A percentile compares a stretch with the other conserved stretches of the same genome.
Evolutionary conservation across 2,329 filamentous ascomycete species (phyloP).

Genomic region (Penicillium janthinellum): DNA sequence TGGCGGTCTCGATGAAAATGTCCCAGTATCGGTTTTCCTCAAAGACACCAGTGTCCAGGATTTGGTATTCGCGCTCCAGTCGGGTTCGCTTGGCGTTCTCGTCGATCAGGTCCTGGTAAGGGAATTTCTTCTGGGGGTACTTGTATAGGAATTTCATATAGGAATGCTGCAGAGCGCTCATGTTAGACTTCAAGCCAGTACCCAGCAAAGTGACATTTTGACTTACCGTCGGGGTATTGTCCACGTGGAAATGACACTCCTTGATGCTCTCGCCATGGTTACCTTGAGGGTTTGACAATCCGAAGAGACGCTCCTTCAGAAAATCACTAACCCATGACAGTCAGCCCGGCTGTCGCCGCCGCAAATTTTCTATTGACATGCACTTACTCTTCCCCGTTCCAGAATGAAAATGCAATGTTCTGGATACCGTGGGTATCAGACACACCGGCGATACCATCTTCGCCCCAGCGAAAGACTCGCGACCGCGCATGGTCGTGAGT

Average conservation of each 20-base stretch:
- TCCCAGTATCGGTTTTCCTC: constrained; percentile 93
- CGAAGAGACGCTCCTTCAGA: constrained; percentile 92
- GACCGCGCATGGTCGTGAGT: constrained; percentile 89
- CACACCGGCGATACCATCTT: constrained; percentile 94
- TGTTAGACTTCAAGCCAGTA: not conserved
- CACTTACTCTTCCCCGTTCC: constrained; percentile 91
- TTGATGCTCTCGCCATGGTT: constrained; percentile 98
- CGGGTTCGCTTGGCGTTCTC: constrained; percentile 79
- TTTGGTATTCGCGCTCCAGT: constrained; percentile 84
- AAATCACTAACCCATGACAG: constrained; percentile 65
- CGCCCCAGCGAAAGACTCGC: constrained; percentile 90
- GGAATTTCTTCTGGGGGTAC: constrained; percentile 88
- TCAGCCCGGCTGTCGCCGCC: not conserved
- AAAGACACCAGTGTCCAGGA: constrained; percentile 85
- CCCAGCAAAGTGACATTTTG: no score
- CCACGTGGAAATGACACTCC: constrained; percentile 92
- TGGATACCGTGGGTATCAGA: constrained; percentile 89
- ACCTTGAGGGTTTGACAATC: constrained; percentile 91
- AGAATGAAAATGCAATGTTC: constrained; percentile 94
- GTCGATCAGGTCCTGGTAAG: constrained; percentile 82
- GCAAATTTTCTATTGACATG: not conserved
- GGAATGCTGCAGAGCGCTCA: constrained; percentile 65
- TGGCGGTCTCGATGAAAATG: constrained; percentile 94
- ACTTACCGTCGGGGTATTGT: constrained; percentile 78
- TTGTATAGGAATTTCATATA: constrained; percentile 99